phyloP scores from a whole-genome alignment of 106 monocot species.

The Dendrobium catenatum region DNA sequence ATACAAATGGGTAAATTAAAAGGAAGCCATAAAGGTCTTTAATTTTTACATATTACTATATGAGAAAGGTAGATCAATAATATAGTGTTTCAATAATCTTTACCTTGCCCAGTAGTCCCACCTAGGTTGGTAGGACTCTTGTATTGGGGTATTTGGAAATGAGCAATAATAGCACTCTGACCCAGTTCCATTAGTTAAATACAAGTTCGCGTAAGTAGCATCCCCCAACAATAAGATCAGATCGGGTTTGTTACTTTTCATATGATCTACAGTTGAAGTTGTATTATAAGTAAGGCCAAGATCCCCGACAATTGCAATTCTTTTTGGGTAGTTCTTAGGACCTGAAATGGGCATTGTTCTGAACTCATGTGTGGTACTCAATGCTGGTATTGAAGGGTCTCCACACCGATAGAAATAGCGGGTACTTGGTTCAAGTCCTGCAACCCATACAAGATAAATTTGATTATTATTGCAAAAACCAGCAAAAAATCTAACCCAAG shows the following conservation, averaged over 20 bases:
- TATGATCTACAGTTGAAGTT: constrained; percentile 68
- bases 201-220: constrained; percentile 75
- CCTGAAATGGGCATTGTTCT: constrained; percentile 65
- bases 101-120: constrained; percentile 98
- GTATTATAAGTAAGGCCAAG: constrained; percentile 87
- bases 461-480: not conserved
- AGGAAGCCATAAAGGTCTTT: not conserved
- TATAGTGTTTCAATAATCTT: not conserved
- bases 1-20: not conserved
- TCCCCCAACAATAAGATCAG: constrained; percentile 75
- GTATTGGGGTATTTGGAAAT: constrained; percentile 63
- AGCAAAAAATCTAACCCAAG: not conserved
- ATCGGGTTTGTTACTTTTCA: constrained; percentile 69
- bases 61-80: no score
- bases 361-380: constrained; percentile 59
- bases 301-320: constrained; percentile 79
- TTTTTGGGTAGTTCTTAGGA: constrained; percentile 45
- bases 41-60: not conserved
- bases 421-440: constrained; percentile 61
- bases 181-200: constrained; percentile 84
- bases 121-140: constrained; percentile 85
- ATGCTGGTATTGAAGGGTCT: constrained; percentile 54
- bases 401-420: constrained; percentile 74
- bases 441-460: constrained; percentile 10
- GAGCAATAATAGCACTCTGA: constrained; percentile 80